phyloP scores from a whole-genome alignment of 192 early-diverging fungal genomes.

The Backusella morwellensis region DNA sequence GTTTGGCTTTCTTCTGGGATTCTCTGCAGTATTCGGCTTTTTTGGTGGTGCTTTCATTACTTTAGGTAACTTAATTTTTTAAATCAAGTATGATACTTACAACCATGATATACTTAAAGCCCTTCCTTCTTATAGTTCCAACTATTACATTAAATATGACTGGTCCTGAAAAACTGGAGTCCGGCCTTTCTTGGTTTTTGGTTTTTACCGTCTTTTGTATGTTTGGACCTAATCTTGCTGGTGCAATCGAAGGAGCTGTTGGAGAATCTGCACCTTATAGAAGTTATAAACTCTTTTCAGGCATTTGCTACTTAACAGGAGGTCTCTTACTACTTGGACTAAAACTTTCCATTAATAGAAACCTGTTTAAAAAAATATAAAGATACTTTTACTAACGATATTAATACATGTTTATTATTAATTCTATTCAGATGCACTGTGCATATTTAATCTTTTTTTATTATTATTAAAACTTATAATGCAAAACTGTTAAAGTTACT shows the following conservation, averaged over 20 bases:
- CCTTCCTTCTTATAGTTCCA: conserved; percentile 6
- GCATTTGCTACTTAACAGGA: conserved; percentile 3
- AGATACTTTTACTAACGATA: background rate
- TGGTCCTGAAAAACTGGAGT: conserved; percentile 8
- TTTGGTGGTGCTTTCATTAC: conserved; percentile 25
- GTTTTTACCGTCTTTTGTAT: conserved; percentile 6
- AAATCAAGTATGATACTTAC: background rate
- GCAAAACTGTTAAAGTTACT: background rate
- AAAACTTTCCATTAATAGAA: conserved; percentile 5
- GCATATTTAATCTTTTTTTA: background rate
- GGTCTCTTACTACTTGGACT: background rate
- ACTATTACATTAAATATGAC: conserved; percentile 13
- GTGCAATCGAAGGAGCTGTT: conserved; percentile 5
- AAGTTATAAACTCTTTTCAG: conserved; percentile 19
- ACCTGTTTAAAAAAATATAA: background rate
- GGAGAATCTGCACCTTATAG: background rate
- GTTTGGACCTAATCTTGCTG: conserved; percentile 20
- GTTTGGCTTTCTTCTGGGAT: conserved; percentile 24
- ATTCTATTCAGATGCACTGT: background rate
- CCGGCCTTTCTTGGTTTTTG: conserved; percentile 11
- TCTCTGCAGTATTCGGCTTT: conserved; percentile 18
- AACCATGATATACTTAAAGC: background rate
- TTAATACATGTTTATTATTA: conserved; percentile 2
- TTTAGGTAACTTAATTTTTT: background rate
- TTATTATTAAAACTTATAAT: background rate